Conservation (phyloP, 331 rosid genomes). For the Quercus lobata region DNA sequence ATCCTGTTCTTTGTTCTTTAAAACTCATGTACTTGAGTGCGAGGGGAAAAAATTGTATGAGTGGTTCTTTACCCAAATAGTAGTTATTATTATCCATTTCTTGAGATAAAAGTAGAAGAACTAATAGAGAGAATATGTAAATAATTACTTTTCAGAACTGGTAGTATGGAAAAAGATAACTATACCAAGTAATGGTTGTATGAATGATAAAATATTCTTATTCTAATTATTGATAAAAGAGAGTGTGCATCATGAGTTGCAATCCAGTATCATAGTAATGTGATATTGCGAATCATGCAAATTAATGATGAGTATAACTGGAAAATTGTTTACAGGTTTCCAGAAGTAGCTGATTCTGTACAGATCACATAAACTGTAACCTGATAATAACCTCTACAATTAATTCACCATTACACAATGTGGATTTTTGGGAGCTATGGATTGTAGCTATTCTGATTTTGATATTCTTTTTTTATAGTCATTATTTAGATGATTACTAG, state of each 20-base stretch:
- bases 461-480: not conserved
- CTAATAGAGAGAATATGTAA: not conserved
- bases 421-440: not conserved
- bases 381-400: not conserved
- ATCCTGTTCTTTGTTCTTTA: slow-evolving; percentile 12
- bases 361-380: not conserved
- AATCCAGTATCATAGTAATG: not conserved
- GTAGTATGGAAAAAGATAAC: not conserved
- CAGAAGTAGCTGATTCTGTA: not conserved
- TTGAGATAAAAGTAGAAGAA: not conserved
- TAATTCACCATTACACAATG: not conserved
- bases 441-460: not conserved
- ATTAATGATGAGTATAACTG: not conserved
- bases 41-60: not conserved
- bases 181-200: not conserved
- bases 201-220: not conserved
- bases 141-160: not conserved
- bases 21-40: not conserved
- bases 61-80: not conserved
- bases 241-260: not conserved
- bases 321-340: not conserved
- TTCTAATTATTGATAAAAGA: not conserved
- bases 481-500: not conserved
- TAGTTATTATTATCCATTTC: not conserved
- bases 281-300: not conserved